Percentiles rank a stretch among this genome's conserved stretches.
phyloP scores from a whole-genome alignment of 768 basidiomycete genomes.

The Imleria badia region DNA sequence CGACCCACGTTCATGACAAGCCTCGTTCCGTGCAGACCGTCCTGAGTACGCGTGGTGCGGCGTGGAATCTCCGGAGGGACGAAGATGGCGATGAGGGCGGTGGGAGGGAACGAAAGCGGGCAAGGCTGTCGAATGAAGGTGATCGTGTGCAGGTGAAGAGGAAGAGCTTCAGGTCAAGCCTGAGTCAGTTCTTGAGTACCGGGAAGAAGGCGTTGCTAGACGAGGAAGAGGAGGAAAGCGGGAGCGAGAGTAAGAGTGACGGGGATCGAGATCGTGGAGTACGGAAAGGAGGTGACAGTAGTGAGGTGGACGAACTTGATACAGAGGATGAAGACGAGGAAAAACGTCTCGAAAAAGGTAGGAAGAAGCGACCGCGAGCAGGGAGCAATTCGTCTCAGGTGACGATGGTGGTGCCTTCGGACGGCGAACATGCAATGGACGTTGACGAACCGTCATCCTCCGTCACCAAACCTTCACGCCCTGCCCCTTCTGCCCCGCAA shows the following conservation, averaged over 20 bases:
- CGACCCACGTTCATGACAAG: constrained; percentile 6
- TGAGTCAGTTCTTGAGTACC: constrained; percentile 54
- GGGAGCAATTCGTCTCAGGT: constrained; percentile 17
- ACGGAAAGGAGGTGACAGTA: neutral
- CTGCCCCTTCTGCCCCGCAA: neutral
- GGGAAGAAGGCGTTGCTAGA: constrained; percentile 35
- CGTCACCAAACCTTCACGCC: constrained; percentile 12
- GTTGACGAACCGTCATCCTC: constrained; percentile 23
- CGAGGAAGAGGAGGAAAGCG: constrained; percentile 18
- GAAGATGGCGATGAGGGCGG: constrained; percentile 10
- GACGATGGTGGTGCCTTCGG: constrained; percentile 21
- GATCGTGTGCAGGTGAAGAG: constrained; percentile 11
- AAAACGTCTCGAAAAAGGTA: neutral
- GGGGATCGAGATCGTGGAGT: constrained; percentile 5
- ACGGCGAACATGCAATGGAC: constrained; percentile 29
- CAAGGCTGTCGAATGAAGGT: constrained; percentile 19
- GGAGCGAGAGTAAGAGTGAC: constrained; percentile 5
- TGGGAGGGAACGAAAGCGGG: constrained; percentile 39
- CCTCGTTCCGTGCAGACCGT: constrained; percentile 39
- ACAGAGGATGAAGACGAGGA: neutral
- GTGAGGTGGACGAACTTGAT: constrained; percentile 22
- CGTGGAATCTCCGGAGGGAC: constrained; percentile 43
- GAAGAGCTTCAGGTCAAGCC: constrained; percentile 42
- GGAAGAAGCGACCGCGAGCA: constrained; percentile 9
- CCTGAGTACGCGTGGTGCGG: constrained; percentile 50